Evolutionary conservation across 768 basidiomycete genomes (phyloP), one percentile per base, ranked within the genome.

Genomic region (Suillus luteus): DNA sequence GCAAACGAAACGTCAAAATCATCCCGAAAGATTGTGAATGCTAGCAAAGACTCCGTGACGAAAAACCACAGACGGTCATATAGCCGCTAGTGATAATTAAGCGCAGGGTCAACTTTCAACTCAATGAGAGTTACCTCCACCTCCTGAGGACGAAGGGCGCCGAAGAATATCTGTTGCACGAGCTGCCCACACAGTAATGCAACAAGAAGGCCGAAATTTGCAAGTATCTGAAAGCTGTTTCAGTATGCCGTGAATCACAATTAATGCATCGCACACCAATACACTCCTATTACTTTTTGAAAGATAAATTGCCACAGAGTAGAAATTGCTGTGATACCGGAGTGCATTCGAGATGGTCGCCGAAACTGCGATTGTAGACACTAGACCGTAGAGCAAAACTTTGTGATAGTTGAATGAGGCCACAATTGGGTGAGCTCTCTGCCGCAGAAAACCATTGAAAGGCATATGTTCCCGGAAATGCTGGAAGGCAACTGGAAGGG

Each of bases 41-140:
- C 96, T 59, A 99, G 81, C 41, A 99, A 81, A 8, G 94, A 96
- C 75, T 99, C 97, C 1, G 97, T 99, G 58, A 99, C 85, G 78
- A 97, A 97, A 79, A 96, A 95, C 96, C 97, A 99, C 37, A 94
- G 85, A 67, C 93, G 85, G 73, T 99, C 96, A 75, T 98, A 97
- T 1, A 99, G 82, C 35, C 96, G 90, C 96, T 99, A 72, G 19
- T 38, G 35, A n/a, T 17, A 19, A 31, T 41, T 58, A 3, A 58
- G 57, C 27, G 11, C 24, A 19, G 2, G 41, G 1, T 27, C 11
- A 11, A 37, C 0, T 3, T 12, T 27, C 27, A 12, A 41, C 6
- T 41, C 1, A 12, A 58, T 58, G 6, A 12, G 1, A 73, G 85
- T 55, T 72, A 94, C 96, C 87, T 99, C 96, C 51, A 98, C 83